Base-by-base conservation (phyloP, 208 protist genomes). In the Acanthamoeba royreba region DNA sequence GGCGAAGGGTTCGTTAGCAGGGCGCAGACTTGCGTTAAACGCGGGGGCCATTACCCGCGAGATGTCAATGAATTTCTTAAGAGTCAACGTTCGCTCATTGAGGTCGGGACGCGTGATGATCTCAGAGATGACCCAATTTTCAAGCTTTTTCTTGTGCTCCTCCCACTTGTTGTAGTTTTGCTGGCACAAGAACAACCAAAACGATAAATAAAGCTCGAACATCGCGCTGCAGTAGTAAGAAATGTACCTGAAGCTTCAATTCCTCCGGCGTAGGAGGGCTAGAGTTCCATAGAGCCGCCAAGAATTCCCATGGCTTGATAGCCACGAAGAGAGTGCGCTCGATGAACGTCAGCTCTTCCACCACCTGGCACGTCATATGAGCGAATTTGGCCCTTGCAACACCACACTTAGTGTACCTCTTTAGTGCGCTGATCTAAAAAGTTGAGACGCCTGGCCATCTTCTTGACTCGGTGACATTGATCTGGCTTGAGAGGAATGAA, bases 11-110 rank as follows among this genome's bases (percentile, higher is more conserved):
- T n/a, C n/a, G n/a, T n/a, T n/a, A n/a, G n/a, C n/a, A n/a, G n/a
- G n/a, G n/a, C n/a, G n/a, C 49, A 28, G 15, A 15, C 13, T 9
- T 47, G 35, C 7, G 40, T 3, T 13, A 28, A 35, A 35, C 19
- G 4, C n/a, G n/a, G n/a, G n/a, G n/a, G 69, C 19, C 43, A 13
- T n/a, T 9, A 79, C 69, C n/a, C 45, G 38, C 17, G 72, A 33
- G 45, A 85, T 85, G 72, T 85, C 72, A 42, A 85, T 85, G 45
- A 85, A 85, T 42, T 85, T 85, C 72, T 85, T 85, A 42, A 85
- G 72, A 2, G 72, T 52, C 22, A 53, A 42, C 45, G 72, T 85
- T 25, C 72, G 72, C 25, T 85, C 72, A 8, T 17, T 85, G 22
- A 85, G 72, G 72, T 85, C 45, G 31, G 72, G 72, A 8, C 72